A percentile compares a stretch with the other conserved stretches of the same genome.
phyloP scores from a whole-genome alignment of 148 eudicot species.

The Amaranthus cruentus region DNA sequence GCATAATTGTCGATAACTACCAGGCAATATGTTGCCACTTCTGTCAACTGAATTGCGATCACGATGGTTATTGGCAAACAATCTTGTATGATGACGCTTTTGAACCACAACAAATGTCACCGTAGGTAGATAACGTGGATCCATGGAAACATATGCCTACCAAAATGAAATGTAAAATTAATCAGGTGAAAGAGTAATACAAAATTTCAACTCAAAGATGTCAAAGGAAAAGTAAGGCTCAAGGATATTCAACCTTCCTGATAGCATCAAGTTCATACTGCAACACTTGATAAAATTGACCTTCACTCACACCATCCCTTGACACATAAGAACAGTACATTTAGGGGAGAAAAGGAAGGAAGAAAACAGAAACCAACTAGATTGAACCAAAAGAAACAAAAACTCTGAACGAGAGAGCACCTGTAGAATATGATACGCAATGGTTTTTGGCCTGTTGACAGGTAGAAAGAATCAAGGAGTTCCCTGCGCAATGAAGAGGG shows the following conservation, averaged over 20 bases:
- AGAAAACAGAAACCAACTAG: neutral
- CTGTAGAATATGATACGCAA: constrained; percentile 84
- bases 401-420: constrained; percentile 20
- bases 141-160: constrained; percentile 77
- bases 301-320: constrained; percentile 88
- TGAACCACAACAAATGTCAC: constrained; percentile 89
- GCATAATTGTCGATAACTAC: constrained; percentile 24
- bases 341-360: neutral
- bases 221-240: neutral
- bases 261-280: constrained; percentile 76
- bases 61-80: constrained; percentile 67
- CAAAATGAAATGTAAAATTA: neutral
- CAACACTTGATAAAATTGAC: constrained; percentile 78
- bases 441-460: constrained; percentile 66
- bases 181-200: neutral
- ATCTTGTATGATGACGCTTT: constrained; percentile 85
- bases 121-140: constrained; percentile 86
- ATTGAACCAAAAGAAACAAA: neutral
- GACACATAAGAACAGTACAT: neutral
- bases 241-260: constrained; percentile 41
- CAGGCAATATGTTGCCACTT: constrained; percentile 77
- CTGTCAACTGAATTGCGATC: constrained; percentile 53
- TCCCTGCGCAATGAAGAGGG: constrained; percentile 40
- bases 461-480: constrained; percentile 67
- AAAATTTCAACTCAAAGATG: neutral